Conservation (phyloP, 2,329 filamentous ascomycete genomes). For the Calonectria pauciramosa region DNA sequence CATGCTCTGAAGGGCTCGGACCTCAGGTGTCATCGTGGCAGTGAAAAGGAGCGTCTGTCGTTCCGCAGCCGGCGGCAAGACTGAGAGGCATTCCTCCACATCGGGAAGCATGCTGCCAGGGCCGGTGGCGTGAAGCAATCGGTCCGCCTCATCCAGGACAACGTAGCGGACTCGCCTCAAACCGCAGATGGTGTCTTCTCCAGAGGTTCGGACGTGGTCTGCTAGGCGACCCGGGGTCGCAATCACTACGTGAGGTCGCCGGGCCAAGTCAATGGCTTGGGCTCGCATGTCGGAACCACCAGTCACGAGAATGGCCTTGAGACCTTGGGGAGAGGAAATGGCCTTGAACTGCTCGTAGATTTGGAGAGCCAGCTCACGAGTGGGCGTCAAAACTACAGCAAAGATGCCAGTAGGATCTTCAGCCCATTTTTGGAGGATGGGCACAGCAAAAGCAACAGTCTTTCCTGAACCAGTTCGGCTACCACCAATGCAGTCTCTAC, state of each 20-base stretch:
- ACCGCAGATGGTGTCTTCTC: slow-evolving; percentile 89
- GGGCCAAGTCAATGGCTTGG: slow-evolving; percentile 87
- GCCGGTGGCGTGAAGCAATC: slow-evolving; percentile 80
- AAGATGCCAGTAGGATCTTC: slow-evolving; percentile 94
- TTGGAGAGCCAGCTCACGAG: slow-evolving; percentile 91
- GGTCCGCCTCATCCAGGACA: slow-evolving; percentile 95
- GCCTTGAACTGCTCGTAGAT: slow-evolving; percentile 98
- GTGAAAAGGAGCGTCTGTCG: slow-evolving; percentile 98
- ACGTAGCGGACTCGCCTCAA: slow-evolving; percentile 85
- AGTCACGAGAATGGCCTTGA: slow-evolving; percentile 91
- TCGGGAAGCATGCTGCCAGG: slow-evolving; percentile 94
- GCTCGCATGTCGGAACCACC: slow-evolving; percentile 93
- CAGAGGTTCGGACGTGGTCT: slow-evolving; percentile 92
- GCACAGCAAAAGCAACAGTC: slow-evolving; percentile 94
- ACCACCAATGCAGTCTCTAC: slow-evolving; percentile 94
- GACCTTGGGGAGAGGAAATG: slow-evolving; percentile 86
- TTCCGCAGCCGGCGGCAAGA: slow-evolving; percentile 80
- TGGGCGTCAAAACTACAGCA: slow-evolving; percentile 89
- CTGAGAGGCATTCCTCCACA: slow-evolving; percentile 87
- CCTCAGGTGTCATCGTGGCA: slow-evolving; percentile 93
- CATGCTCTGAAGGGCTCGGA: slow-evolving; percentile 86
- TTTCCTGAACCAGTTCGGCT: slow-evolving; percentile 97
- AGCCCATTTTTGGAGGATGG: slow-evolving; percentile 94
- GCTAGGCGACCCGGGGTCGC: slow-evolving; percentile 94
- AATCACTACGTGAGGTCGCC: slow-evolving; percentile 91